Base-by-base conservation (phyloP, 768 basidiomycete genomes). In the Solioccasus polychromus region DNA sequence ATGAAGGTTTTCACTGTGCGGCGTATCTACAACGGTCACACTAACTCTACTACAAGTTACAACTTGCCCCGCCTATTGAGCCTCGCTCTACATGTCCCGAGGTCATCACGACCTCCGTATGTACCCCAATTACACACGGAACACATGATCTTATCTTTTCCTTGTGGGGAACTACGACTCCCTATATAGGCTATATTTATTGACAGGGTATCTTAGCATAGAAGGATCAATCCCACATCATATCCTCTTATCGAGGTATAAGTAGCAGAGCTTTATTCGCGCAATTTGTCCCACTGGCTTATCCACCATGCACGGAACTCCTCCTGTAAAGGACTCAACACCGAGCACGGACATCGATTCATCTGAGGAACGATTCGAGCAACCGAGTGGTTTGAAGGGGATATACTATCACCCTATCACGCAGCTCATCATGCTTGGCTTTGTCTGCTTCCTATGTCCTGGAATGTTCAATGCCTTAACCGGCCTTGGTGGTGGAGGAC, bases 391-490 rank as follows among this genome's bases (percentile, higher is more conserved):
- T 31, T 55, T 80, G 55, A 76, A 68, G 55, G 71, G 77, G 5
- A 19, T 80, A 23, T 84, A 83, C 60, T 75, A 77, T 48, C 73
- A 84, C 50, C 78, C 82, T 0, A 1, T 45, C 18, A 24, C 51
- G 12, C 63, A 64, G 43, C 68, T 85, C 39, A 44, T 41, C 0
- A 68, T 90, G 63, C 70, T 88, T 15, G 88, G 85, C 31, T 72
- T 88, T 36, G 79, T 88, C 20, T 64, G 56, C 49, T 81, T 81
- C 59, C 77, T 81, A 79, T 52, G 70, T 45, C 68, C 68, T 62
- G 88, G 88, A 46, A 75, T 89, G 45, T 90, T 87, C 68, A 92
- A 90, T 57, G 81, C 88, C 0, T 69, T 90, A 57, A 84, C 79
- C 44, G 88, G 89, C 28, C 73, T 93, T 35, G 90, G 91, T 4